Evolutionary conservation across 2,329 filamentous ascomycete species (phyloP).

Genomic region (Tolypocladium nubicola): DNA sequence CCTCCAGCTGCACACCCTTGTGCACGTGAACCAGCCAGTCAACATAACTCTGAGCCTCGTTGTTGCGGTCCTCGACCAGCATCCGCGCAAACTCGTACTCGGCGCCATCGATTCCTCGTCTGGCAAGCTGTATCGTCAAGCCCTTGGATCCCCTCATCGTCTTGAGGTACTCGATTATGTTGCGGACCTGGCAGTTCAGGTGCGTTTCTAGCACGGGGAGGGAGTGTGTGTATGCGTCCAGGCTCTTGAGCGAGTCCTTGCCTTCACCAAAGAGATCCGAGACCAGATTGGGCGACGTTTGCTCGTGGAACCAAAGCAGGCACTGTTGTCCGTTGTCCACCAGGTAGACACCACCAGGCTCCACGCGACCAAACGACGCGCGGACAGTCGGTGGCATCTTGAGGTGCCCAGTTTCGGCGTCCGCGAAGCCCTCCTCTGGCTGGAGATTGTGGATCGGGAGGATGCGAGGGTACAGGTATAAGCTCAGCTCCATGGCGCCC

Average conservation of each 20-base stretch:
- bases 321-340: constrained; percentile 92
- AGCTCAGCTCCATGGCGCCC: constrained; percentile 71
- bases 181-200: constrained; percentile 88
- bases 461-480: constrained; percentile 93
- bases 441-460: constrained; percentile 84
- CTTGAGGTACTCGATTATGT: constrained; percentile 80
- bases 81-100: constrained; percentile 93
- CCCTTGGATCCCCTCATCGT: constrained; percentile 76
- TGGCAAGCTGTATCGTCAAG: constrained; percentile 76
- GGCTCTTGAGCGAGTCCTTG: constrained; percentile 53
- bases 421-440: constrained; percentile 84
- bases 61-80: constrained; percentile 89
- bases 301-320: constrained; percentile 83
- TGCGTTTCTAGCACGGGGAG: constrained; percentile 83
- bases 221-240: constrained; percentile 73
- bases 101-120: constrained; percentile 86
- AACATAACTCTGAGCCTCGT: constrained; percentile 95
- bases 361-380: constrained; percentile 76
- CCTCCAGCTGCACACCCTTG: constrained; percentile 84
- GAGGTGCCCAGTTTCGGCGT: constrained; percentile 73
- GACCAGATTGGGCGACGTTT: constrained; percentile 86
- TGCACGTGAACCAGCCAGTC: constrained; percentile 97
- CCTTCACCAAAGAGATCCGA: constrained; percentile 81
- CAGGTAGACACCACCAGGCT: constrained; percentile 87
- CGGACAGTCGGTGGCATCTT: constrained; percentile 72